phyloP scores from a whole-genome alignment of 2,329 filamentous ascomycete species.

The Fusarium sacchari region DNA sequence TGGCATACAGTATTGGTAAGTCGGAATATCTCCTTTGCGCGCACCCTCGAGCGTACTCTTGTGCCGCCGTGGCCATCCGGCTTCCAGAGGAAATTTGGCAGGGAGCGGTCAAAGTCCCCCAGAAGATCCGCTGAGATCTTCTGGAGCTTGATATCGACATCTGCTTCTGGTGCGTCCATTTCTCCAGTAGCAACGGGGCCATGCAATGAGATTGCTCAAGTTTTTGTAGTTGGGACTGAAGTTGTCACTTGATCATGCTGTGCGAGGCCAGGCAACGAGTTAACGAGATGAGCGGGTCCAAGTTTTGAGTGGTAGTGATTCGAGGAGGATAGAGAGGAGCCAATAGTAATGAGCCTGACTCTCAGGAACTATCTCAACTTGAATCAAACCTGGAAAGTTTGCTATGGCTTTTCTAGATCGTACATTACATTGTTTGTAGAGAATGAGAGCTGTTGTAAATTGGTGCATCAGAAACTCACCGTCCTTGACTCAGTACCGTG shows the following conservation, averaged over 20 bases:
- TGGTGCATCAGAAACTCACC: not conserved
- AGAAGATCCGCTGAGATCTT: conserved; percentile 69
- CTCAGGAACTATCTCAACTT: not conserved
- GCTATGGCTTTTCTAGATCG: not conserved
- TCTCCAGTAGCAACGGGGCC: not conserved
- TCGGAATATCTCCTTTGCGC: conserved; percentile 59
- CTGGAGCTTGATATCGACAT: conserved; percentile 70
- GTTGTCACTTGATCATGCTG: not conserved
- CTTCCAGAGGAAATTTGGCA: conserved; percentile 64
- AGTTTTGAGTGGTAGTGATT: not conserved
- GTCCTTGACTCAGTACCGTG: not conserved
- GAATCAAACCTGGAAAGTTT: not conserved
- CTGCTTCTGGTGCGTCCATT: conserved; percentile 71
- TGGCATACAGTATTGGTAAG: conserved; percentile 57
- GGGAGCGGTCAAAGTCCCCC: conserved; percentile 64
- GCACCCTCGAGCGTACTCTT: conserved; percentile 60
- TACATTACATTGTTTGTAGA: not conserved
- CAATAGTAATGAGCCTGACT: not conserved
- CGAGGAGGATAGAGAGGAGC: not conserved
- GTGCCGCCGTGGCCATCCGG: conserved; percentile 56
- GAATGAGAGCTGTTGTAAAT: not conserved
- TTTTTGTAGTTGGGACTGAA: not conserved
- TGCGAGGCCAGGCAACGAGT: conserved; percentile 21
- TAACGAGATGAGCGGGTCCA: conserved; percentile 21
- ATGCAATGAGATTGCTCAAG: not conserved